Percentiles rank a stretch among this genome's conserved stretches.
phyloP scores from a whole-genome alignment of 345 rosid species.

The Hibiscus trionum region DNA sequence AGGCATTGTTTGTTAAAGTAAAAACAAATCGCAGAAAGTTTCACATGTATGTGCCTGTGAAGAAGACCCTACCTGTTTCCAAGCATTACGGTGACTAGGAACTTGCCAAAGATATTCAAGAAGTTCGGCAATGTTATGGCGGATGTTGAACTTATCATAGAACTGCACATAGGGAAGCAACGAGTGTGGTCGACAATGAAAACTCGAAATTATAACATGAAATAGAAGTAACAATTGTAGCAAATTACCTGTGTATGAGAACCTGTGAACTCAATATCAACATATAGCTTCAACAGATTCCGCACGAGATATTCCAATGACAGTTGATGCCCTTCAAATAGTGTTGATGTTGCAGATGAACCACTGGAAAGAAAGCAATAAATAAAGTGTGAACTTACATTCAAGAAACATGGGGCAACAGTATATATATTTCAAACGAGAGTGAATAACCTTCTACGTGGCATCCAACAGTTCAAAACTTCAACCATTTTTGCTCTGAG shows the following conservation, averaged over 20 bases:
- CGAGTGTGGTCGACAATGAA: background rate
- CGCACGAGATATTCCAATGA: constrained; percentile 92
- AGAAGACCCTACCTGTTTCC: constrained; percentile 69
- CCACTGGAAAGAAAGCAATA: constrained; percentile 44
- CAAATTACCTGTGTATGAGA: constrained; percentile 91
- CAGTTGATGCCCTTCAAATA: constrained; percentile 92
- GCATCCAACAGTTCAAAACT: constrained; percentile 99
- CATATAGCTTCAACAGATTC: constrained; percentile 95
- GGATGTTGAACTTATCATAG: constrained; percentile 95
- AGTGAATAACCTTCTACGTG: constrained; percentile 61
- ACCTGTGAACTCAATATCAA: constrained; percentile 98
- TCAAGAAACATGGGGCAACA: constrained; percentile 5
- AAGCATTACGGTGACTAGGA: constrained; percentile 93
- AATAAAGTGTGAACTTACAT: constrained; percentile 1
- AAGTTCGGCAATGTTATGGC: constrained; percentile 97
- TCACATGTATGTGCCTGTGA: constrained; percentile 4
- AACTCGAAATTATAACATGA: background rate
- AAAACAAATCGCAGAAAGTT: constrained; percentile 2
- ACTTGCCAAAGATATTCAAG: constrained; percentile 98
- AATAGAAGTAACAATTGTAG: background rate
- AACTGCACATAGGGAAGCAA: constrained; percentile 47
- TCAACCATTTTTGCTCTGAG: constrained; percentile 99
- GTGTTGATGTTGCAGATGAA: constrained; percentile 67
- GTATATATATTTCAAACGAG: background rate
- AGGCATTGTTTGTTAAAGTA: background rate